Evolutionary conservation across 306 rosid genomes (phyloP), one percentile per base, ranked within the genome.

Genomic region (Begonia loranthoides): DNA sequence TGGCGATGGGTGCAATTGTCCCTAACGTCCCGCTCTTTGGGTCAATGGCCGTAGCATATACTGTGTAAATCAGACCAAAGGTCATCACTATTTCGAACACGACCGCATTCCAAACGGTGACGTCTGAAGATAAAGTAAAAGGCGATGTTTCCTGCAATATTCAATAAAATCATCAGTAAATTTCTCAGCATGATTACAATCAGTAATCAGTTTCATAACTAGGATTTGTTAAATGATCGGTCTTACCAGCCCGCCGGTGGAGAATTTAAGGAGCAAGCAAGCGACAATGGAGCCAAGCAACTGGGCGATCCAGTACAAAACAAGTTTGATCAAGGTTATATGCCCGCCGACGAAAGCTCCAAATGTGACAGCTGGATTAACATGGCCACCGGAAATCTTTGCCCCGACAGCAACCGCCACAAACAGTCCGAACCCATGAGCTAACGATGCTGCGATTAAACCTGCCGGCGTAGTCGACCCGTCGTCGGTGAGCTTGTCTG

Each of bases 61-160:
- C 87, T 1, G 90, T 81, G 78, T 84, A 84, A 2, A 84, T 87
- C 49, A 84, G 57, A 15, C 95, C 90, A 34, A 81, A 84, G 9
- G 90, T 84, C 82, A 78, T 84, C 62, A 84, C 95, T 40, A 84
- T 84, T 58, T 84, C 95, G 44, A 81, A 67, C 36, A 84, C 84
- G 5, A 84, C 33, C 7, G 90, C 87, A 36, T 84, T 84, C 82
- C 82, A 63, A 3, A 56, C 78, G 15, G 82, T 66, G 13, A 84
- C 95, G 2, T 86, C 95, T 0, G 69, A 3, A 13, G 90, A 78
- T 9, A 84, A 56, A 13, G 84, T 9, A 63, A 84, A 78, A 3
- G 90, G 90, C 11, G 87, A 56, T 8, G 83, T 78, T 60, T 65
- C 76, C 94, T 84, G 81, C 73, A 66, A 17, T 44, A 28, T 49